phyloP scores from a whole-genome alignment of 1,284 basidiomycete genomes.

The Phenoliferia sp. region DNA sequence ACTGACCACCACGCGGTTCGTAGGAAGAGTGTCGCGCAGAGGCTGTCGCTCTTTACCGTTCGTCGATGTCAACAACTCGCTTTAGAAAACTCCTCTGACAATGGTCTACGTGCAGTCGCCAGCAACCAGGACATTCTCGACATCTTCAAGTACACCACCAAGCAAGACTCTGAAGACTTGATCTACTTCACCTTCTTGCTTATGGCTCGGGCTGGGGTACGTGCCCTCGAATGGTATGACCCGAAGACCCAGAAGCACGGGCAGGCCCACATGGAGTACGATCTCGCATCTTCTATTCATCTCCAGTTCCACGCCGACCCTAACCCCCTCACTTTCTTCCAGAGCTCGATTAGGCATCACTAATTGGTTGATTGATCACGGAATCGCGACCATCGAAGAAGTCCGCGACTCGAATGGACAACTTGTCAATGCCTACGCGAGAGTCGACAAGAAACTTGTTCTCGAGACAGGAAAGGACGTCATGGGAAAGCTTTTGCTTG shows the following conservation, averaged over 20 bases:
- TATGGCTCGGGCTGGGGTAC: conserved; percentile 75
- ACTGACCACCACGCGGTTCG: no score
- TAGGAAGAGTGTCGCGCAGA: conserved; percentile 85
- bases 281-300: background rate
- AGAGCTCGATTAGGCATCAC: conserved; percentile 65
- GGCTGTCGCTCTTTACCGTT: conserved; percentile 69
- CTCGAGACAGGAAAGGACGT: conserved; percentile 59
- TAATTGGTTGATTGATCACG: conserved; percentile 63
- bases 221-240: conserved; percentile 75
- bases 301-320: background rate
- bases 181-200: conserved; percentile 73
- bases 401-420: conserved; percentile 52
- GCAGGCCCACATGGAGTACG: conserved; percentile 71
- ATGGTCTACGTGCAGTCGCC: conserved; percentile 50
- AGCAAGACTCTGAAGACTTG: conserved; percentile 66
- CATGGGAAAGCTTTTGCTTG: conserved; percentile 64
- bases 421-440: conserved; percentile 64
- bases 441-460: conserved; percentile 63
- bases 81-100: no score
- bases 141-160: conserved; percentile 69
- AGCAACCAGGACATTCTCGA: conserved; percentile 65
- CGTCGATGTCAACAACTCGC: no score
- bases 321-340: background rate
- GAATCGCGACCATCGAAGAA: conserved; percentile 66
- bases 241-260: conserved; percentile 73